Base-by-base conservation (phyloP, 495 filamentous ascomycete genomes). In the Parmelia sp. region DNA sequence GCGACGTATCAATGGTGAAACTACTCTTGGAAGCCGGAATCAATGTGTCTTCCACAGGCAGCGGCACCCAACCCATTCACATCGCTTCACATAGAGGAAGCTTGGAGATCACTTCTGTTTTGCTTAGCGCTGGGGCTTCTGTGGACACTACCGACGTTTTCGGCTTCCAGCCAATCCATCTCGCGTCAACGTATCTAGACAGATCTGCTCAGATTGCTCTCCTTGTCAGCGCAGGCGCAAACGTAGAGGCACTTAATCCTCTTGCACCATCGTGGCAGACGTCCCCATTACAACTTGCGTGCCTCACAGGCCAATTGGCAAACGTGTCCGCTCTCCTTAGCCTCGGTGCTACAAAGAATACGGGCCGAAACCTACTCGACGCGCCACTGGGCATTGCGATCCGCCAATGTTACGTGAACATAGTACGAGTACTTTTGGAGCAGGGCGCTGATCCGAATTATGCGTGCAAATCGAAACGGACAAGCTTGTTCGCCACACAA, bases 301-400 rank as follows among this genome's bases (percentile, higher is more conserved):
- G 3, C 17, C 7, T 21, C n/a, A 2, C 36, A 19, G 17, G 39
- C 36, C 7, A n/a, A 2, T 8, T 21, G 12, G 60, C 49, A 10
- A 62, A 56, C 29, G 21, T 56, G 45, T n/a, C 25, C 25, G 36
- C 47, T 21, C 59, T 61, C 59, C 29, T 61, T 19, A 44, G 51
- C 3, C 39, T 61, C 47, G 42, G 59, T 15, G 39, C 58, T 23
- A n/a, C 15, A 14, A 53, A 31, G 14, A 25, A 53, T 10, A 53
- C 8, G 12, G 25, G 25, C 14, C 49, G 49, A 19, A 31, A 12
- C 49, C 49, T 53, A 29, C 49, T 53, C 27, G 27, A 33, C 27
- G 44, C 27, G 27, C 39, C 25, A 60, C 58, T 44, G 27, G 58
- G 27, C n/a, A 33, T 53, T 33, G 59, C 59, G n/a, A 23, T 61